Percentiles rank a stretch among this genome's conserved stretches.
These are phyloP conservation scores for Persicaria maculosa DNA, from an alignment of 148 eudicot species.

Conservation along the genomic window DNA sequence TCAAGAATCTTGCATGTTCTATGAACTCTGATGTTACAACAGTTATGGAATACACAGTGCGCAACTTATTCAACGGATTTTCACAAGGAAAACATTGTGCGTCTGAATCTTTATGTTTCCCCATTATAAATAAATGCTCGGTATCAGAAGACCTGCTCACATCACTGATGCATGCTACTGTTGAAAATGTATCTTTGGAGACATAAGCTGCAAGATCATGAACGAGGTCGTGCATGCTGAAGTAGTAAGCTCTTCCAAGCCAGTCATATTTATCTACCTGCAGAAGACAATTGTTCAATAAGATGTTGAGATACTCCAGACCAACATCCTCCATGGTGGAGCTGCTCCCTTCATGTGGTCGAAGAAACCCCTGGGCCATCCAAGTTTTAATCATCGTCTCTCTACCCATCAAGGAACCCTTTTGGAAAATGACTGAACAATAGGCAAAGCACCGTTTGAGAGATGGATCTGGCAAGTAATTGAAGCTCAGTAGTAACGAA, in stretches of 20 bases:
- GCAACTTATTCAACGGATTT: neutral
- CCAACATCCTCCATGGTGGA: neutral
- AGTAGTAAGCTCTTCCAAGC: neutral
- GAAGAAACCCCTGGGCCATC: constrained; percentile 1
- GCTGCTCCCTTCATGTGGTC: neutral
- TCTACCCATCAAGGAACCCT: constrained; percentile 4
- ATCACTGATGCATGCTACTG: neutral
- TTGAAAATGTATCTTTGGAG: constrained; percentile 1
- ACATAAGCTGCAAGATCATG: constrained; percentile 2
- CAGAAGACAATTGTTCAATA: neutral
- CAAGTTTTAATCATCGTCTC: constrained; percentile 1
- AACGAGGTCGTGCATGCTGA: constrained; percentile 3
- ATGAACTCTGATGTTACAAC: neutral
- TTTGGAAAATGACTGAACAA: neutral
- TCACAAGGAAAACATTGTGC: neutral
- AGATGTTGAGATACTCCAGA: neutral
- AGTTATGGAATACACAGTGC: neutral
- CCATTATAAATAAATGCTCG: neutral
- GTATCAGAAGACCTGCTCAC: neutral
- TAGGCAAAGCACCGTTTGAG: constrained; percentile 1
- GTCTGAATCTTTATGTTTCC: neutral
- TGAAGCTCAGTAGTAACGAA: neutral
- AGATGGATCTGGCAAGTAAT: constrained; percentile 1
- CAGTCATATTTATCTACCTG: constrained; percentile 3
- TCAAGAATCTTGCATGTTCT: neutral